Conservation (phyloP, 2,329 filamentous ascomycete species). For the Aspergillus sp. region DNA sequence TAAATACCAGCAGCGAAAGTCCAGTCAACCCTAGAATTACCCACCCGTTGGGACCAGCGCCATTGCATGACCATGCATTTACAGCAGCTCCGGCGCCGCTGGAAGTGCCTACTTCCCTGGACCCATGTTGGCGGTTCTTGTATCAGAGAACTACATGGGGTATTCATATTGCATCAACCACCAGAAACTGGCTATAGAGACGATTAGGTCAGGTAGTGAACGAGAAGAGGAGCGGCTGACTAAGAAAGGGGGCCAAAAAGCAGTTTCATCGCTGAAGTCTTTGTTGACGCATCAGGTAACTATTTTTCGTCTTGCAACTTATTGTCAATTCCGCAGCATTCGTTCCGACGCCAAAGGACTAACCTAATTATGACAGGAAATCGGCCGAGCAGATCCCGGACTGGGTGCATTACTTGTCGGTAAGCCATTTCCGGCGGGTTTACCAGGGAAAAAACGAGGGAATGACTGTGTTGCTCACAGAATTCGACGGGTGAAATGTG, state of each 20-base stretch:
- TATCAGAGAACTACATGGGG: too few relatives aligned
- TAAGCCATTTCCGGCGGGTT: conserved; percentile 35
- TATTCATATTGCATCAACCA: too few relatives aligned
- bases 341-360: neutral
- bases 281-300: neutral
- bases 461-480: neutral
- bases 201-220: too few relatives aligned
- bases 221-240: neutral
- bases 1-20: too few relatives aligned
- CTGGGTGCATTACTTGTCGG: conserved; percentile 60
- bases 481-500: conserved; percentile 61
- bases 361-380: neutral
- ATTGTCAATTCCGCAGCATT: neutral
- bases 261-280: too few relatives aligned
- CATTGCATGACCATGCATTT: too few relatives aligned
- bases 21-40: too few relatives aligned
- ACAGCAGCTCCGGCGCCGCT: too few relatives aligned
- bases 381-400: conserved; percentile 22
- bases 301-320: neutral
- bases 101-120: too few relatives aligned
- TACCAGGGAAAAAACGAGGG: neutral
- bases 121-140: too few relatives aligned
- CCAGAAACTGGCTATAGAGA: neutral
- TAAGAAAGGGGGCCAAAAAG: neutral
- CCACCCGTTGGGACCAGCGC: too few relatives aligned